Conservation (phyloP, 495 filamentous ascomycete species). For the Letharia columbiana region DNA sequence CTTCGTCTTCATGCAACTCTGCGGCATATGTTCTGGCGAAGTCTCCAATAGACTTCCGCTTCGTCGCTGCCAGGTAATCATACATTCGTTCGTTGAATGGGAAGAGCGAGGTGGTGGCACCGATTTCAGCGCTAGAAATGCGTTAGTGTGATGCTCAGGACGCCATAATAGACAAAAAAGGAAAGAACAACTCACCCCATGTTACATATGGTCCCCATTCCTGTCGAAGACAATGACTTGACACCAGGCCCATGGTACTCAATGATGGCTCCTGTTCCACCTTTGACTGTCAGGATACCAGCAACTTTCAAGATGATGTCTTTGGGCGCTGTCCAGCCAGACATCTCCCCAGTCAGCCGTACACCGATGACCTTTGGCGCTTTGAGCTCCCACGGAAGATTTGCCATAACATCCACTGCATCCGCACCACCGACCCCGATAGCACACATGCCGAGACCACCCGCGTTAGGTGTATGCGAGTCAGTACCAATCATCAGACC, state of each 20-base stretch:
- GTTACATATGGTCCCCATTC: slow-evolving; percentile 41
- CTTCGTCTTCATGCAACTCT: slow-evolving; percentile 83
- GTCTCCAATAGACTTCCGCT: slow-evolving; percentile 83
- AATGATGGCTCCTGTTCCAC: slow-evolving; percentile 93
- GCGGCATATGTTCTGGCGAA: slow-evolving; percentile 76
- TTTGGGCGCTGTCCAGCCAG: slow-evolving; percentile 92
- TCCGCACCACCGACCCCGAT: slow-evolving; percentile 99
- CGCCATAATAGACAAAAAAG: not conserved
- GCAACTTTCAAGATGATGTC: slow-evolving; percentile 98
- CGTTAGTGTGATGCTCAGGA: too few species aligned
- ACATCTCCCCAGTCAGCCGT: slow-evolving; percentile 79
- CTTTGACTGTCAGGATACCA: slow-evolving; percentile 94
- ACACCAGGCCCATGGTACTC: slow-evolving; percentile 91
- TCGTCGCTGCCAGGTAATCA: slow-evolving; percentile 89
- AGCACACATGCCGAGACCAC: slow-evolving; percentile 91
- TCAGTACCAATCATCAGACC: slow-evolving; percentile 97
- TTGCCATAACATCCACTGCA: slow-evolving; percentile 97
- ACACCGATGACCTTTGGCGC: slow-evolving; percentile 97
- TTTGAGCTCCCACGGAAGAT: slow-evolving; percentile 96
- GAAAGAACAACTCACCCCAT: slow-evolving; percentile 8
- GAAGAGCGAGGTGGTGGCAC: slow-evolving; percentile 96
- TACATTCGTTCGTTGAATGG: slow-evolving; percentile 98
- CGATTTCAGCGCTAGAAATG: slow-evolving; percentile 60
- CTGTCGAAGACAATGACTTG: slow-evolving; percentile 56
- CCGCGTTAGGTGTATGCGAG: slow-evolving; percentile 96